These are phyloP conservation scores for Jatropha multifida DNA, from an alignment of 441 rosid species.

Conservation along the genomic window DNA sequence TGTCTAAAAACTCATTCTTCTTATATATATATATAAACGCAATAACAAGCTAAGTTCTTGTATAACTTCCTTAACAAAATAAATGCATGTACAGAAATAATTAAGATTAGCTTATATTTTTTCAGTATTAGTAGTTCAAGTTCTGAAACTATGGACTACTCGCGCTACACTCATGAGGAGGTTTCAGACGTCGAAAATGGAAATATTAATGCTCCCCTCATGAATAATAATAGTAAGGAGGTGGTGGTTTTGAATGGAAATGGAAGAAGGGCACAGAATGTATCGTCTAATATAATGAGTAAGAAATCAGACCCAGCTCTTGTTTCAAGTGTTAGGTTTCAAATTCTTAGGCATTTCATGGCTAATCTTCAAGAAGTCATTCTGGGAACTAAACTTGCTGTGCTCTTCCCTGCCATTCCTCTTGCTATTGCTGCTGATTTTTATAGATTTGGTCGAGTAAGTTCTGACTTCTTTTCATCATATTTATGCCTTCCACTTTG, in stretches of 20 bases:
- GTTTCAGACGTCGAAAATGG: conserved; percentile 41
- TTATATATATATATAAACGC: too few species aligned
- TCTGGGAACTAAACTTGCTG: conserved; percentile 71
- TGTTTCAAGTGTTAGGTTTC: conserved; percentile 45
- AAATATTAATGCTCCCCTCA: background rate
- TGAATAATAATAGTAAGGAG: too few species aligned
- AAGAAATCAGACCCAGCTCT: conserved; percentile 60
- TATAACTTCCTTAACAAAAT: too few species aligned
- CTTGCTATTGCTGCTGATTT: conserved; percentile 59
- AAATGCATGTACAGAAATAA: too few species aligned
- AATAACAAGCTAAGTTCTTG: background rate
- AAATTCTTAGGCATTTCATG: conserved; percentile 37
- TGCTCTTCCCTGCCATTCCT: conserved; percentile 78
- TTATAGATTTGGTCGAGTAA: conserved; percentile 54
- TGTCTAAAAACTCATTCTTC: too few species aligned
- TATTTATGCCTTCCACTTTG: too few species aligned
- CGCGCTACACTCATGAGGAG: conserved; percentile 7
- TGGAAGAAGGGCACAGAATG: background rate
- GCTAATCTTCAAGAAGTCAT: conserved; percentile 71
- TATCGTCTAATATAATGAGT: conserved; percentile 52
- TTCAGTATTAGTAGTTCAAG: too few species aligned
- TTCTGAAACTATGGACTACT: background rate
- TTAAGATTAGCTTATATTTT: too few species aligned
- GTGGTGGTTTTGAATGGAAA: too few species aligned
- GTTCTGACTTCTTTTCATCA: conserved; percentile 8